These are phyloP conservation scores for Sporisorium sorghi DNA, from an alignment of 1,284 basidiomycete genomes.

Conservation along the genomic window DNA sequence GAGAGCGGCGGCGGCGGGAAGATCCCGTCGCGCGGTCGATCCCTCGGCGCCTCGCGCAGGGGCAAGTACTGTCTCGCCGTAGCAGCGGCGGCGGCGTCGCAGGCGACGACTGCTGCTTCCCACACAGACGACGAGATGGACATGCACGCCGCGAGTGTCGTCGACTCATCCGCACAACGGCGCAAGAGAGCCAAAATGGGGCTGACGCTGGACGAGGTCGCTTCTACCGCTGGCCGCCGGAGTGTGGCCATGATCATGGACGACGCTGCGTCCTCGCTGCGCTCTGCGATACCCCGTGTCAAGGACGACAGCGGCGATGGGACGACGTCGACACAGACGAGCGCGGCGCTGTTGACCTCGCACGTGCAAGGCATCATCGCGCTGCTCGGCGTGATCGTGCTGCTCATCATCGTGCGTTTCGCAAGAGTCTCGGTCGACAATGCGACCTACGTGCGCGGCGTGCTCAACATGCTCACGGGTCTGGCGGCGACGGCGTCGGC, in stretches of 20 bases:
- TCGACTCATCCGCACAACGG: slow-evolving; percentile 1
- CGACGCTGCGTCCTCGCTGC: slow-evolving; percentile 8
- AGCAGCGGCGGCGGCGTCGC: slow-evolving; percentile 23
- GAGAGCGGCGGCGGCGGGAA: slow-evolving; percentile 31
- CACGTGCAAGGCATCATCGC: slow-evolving; percentile 47
- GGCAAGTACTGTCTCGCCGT: slow-evolving; percentile 41
- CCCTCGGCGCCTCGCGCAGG: slow-evolving; percentile 23
- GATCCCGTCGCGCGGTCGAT: slow-evolving; percentile 42
- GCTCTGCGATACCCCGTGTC: not conserved
- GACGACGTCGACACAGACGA: not conserved
- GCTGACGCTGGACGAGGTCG: slow-evolving; percentile 24
- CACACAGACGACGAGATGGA: slow-evolving; percentile 9
- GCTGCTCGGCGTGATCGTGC: slow-evolving; percentile 42
- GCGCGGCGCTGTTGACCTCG: slow-evolving; percentile 29
- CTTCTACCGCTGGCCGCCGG: slow-evolving; percentile 31
- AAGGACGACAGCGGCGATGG: not conserved
- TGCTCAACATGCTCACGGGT: slow-evolving; percentile 52
- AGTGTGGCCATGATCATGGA: slow-evolving; percentile 51
- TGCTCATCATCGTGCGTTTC: slow-evolving; percentile 41
- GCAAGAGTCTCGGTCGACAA: slow-evolving; percentile 36
- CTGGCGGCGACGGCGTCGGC: slow-evolving; percentile 40
- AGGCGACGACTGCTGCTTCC: slow-evolving; percentile 4
- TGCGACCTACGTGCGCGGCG: slow-evolving; percentile 43
- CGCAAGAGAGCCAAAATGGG: not conserved
- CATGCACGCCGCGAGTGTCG: slow-evolving; percentile 23